These are phyloP conservation scores for Candida suzukii DNA, from an alignment of 805 yeast genomes.

Conservation along the genomic window DNA sequence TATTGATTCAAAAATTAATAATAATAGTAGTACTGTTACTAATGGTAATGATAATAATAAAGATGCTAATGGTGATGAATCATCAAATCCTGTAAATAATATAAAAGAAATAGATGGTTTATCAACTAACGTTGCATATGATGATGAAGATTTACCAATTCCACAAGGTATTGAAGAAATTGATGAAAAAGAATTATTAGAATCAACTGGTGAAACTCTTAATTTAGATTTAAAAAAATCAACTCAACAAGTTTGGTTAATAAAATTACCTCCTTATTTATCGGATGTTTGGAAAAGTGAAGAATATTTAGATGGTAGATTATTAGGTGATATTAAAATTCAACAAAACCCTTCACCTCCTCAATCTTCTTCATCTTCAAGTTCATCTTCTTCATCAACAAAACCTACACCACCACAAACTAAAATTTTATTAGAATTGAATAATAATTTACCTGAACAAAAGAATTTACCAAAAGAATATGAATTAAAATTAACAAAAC, in stretches of 20 bases:
- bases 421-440: conserved; percentile 52
- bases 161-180: conserved; percentile 29
- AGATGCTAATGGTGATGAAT: background rate
- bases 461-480: conserved; percentile 75
- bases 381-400: background rate
- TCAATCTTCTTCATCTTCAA: background rate
- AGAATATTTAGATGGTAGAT: conserved; percentile 59
- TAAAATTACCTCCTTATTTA: conserved; percentile 80
- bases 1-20: too few species aligned
- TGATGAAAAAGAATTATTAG: conserved; percentile 29
- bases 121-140: conserved; percentile 16
- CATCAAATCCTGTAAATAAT: background rate
- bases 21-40: too few species aligned
- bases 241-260: conserved; percentile 82
- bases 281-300: conserved; percentile 74
- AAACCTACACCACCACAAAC: conserved; percentile 9
- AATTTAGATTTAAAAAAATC: conserved; percentile 65
- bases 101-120: conserved; percentile 5
- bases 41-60: background rate
- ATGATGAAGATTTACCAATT: conserved; percentile 24
- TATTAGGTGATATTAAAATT: conserved; percentile 74
- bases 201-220: conserved; percentile 50
- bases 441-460: conserved; percentile 38
- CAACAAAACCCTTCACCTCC: conserved; percentile 31
- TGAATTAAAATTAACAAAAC: conserved; percentile 70